Evolutionary conservation across 2,329 filamentous ascomycete species (phyloP).

Genomic region (Exophiala alcalophila): DNA sequence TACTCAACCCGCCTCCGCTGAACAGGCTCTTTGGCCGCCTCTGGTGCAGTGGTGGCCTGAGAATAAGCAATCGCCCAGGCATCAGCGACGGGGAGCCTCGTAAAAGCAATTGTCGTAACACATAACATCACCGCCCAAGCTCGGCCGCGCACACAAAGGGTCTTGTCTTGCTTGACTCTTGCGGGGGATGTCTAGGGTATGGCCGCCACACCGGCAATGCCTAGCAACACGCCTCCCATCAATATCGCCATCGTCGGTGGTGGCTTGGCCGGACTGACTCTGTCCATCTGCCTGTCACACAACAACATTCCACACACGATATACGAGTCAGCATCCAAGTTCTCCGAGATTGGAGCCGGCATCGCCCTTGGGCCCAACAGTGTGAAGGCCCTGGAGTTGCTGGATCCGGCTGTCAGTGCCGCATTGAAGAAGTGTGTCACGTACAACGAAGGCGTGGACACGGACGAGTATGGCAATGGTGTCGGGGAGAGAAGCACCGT

Average conservation of each 20-base stretch:
- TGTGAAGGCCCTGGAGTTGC: conserved; percentile 5
- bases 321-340: conserved; percentile 24
- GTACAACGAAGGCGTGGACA: background rate
- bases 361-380: conserved; percentile 17
- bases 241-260: conserved; percentile 35
- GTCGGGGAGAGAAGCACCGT: background rate
- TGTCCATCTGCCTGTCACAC: conserved; percentile 37
- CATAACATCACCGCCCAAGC: too few relatives aligned
- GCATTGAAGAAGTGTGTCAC: background rate
- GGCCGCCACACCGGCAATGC: background rate
- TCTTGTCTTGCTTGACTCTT: too few relatives aligned
- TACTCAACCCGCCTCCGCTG: too few relatives aligned
- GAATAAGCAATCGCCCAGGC: too few relatives aligned
- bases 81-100: too few relatives aligned
- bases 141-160: too few relatives aligned
- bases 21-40: too few relatives aligned
- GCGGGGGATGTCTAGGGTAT: background rate
- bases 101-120: too few relatives aligned
- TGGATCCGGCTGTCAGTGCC: conserved; percentile 1
- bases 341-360: conserved; percentile 23
- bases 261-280: conserved; percentile 40
- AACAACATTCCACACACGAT: conserved; percentile 33
- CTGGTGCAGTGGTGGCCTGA: too few relatives aligned
- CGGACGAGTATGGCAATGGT: background rate
- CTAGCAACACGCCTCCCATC: background rate